These are phyloP conservation scores for Solanum tarapatanum DNA, from an alignment of 257 asterid species.

Conservation along the genomic window DNA sequence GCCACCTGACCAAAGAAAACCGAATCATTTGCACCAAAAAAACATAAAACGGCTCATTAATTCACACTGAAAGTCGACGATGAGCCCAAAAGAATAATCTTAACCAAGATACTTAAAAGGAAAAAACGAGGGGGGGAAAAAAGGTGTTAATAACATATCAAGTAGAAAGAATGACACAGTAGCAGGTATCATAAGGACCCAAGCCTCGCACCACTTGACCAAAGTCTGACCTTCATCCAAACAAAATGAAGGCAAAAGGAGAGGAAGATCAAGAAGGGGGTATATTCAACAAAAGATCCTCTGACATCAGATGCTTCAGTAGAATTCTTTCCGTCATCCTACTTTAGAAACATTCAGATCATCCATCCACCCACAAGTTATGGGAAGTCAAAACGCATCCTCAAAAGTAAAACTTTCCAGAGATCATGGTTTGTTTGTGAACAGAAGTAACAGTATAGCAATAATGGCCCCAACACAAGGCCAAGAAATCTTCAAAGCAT, in stretches of 20 bases:
- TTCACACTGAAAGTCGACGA: background rate
- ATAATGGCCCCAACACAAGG: background rate
- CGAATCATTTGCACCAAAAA: background rate
- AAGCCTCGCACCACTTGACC: background rate
- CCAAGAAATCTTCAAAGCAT: background rate
- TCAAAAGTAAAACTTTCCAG: background rate
- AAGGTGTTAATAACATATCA: background rate
- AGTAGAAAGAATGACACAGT: background rate
- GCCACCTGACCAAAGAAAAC: constrained; percentile 47
- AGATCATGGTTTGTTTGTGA: background rate
- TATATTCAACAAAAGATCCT: background rate
- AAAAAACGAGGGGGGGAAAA: background rate
- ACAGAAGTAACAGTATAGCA: background rate
- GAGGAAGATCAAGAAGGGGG: background rate
- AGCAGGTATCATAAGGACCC: background rate
- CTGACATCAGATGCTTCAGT: background rate
- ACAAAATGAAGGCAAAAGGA: background rate
- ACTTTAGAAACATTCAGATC: background rate
- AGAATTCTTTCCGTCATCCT: background rate
- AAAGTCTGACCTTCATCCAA: background rate
- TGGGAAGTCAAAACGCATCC: background rate
- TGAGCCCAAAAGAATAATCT: background rate
- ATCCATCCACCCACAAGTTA: background rate
- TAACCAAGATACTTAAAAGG: background rate
- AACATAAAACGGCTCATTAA: background rate